Conservation (phyloP, 1,139 yeast genomes). For the Ogataea hybrid region DNA sequence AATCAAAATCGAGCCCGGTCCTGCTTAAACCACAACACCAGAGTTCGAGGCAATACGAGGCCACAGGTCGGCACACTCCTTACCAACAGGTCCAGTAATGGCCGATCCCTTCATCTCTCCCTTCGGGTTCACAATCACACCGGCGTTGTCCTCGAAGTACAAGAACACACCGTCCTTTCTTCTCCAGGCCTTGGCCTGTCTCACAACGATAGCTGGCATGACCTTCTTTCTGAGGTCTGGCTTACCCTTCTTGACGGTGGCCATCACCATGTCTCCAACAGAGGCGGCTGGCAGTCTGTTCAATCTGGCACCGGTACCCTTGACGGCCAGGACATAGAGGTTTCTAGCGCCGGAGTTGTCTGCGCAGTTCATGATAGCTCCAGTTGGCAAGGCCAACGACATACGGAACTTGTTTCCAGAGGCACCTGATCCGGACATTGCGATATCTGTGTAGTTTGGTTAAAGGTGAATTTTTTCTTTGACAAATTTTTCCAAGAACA, state of each 20-base stretch:
- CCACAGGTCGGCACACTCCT: slow-evolving; percentile 99
- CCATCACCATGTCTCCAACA: slow-evolving; percentile 99
- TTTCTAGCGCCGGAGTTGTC: slow-evolving; percentile 99
- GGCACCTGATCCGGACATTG: slow-evolving; percentile 88
- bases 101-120: slow-evolving; percentile 99
- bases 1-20: slow-evolving; percentile 8
- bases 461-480: slow-evolving; percentile 5
- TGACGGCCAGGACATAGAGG: slow-evolving; percentile 98
- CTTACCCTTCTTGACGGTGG: slow-evolving; percentile 99
- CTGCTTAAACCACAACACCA: slow-evolving; percentile 95
- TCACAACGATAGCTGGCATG: slow-evolving; percentile 99
- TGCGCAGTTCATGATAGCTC: slow-evolving; percentile 99
- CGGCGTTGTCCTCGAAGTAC: slow-evolving; percentile 99
- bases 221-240: slow-evolving; percentile 99
- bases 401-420: slow-evolving; percentile 99
- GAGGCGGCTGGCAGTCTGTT: slow-evolving; percentile 99
- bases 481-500: slow-evolving; percentile 13
- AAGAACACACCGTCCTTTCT: slow-evolving; percentile 99
- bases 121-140: slow-evolving; percentile 99
- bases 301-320: slow-evolving; percentile 99
- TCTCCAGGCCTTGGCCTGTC: slow-evolving; percentile 99
- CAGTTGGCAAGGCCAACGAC: slow-evolving; percentile 99
- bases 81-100: slow-evolving; percentile 99
- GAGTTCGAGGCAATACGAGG: slow-evolving; percentile 99
- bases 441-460: slow-evolving; percentile 8